Conservation (phyloP, 805 yeast species). For the Saccharomyces mikatae region DNA sequence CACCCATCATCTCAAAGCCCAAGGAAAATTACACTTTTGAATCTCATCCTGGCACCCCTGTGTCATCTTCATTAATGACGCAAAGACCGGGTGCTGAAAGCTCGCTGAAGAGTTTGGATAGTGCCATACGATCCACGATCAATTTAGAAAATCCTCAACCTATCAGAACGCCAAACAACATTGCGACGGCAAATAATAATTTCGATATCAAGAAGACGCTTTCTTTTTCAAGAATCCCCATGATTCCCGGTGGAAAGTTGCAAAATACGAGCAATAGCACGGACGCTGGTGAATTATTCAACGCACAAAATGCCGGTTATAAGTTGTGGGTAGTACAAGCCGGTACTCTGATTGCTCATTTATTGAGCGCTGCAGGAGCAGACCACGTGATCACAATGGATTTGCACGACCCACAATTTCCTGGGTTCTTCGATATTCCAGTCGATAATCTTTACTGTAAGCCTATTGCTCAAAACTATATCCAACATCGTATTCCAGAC, state of each 20-base stretch:
- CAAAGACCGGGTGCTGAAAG: conserved; percentile 21
- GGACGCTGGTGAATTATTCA: conserved; percentile 31
- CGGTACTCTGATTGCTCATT: conserved; percentile 84
- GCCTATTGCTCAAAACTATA: conserved; percentile 81
- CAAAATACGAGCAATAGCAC: conserved; percentile 16
- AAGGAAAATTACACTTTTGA: conserved; percentile 37
- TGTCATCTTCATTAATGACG: conserved; percentile 18
- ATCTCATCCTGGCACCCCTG: conserved; percentile 47
- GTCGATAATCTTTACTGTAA: conserved; percentile 89
- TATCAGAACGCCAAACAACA: conserved; percentile 2
- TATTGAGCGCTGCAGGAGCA: conserved; percentile 88
- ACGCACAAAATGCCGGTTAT: conserved; percentile 53
- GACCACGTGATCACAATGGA: conserved; percentile 97
- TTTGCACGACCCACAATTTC: conserved; percentile 94
- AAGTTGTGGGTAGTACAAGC: conserved; percentile 94
- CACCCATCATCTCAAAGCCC: conserved; percentile 44
- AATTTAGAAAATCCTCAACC: conserved; percentile 11
- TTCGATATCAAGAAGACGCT: conserved; percentile 10
- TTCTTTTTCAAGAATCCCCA: conserved; percentile 29
- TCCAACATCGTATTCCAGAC: conserved; percentile 66
- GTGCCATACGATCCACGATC: conserved; percentile 15
- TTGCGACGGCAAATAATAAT: not conserved
- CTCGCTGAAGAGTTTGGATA: conserved; percentile 13
- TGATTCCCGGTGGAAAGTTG: conserved; percentile 31
- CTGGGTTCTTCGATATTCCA: conserved; percentile 93